phyloP scores from a whole-genome alignment of 805 yeast genomes.

The Saccharomycopsis javanensis region DNA sequence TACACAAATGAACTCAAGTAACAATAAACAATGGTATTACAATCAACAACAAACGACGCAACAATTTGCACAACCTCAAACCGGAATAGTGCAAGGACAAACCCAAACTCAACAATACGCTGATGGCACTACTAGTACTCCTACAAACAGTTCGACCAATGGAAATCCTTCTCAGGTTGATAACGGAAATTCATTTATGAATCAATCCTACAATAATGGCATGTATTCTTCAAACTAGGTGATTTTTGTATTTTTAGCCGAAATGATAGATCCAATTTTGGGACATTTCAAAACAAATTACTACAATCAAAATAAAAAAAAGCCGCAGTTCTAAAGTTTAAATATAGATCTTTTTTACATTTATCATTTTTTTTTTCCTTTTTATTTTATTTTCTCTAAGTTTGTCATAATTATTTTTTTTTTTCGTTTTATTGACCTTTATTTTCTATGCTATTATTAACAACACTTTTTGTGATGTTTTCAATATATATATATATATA shows the following conservation, averaged over 20 bases:
- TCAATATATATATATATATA: too few relatives aligned
- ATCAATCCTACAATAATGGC: background rate
- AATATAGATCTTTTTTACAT: background rate
- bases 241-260: background rate
- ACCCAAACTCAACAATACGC: background rate
- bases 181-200: background rate
- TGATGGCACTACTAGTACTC: background rate
- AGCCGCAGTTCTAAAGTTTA: background rate
- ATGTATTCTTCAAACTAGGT: background rate
- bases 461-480: too few relatives aligned
- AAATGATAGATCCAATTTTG: background rate
- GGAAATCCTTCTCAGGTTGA: background rate
- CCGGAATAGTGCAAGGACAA: background rate
- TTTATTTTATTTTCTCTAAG: background rate
- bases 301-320: background rate
- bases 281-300: background rate
- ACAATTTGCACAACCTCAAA: background rate
- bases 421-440: background rate
- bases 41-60: background rate
- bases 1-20: background rate
- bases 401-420: background rate
- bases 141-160: background rate
- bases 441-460: background rate
- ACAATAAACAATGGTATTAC: conserved; percentile 3
- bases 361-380: background rate